Conservation (phyloP, 805 yeast genomes). For the Kurtzmaniella fragi region DNA sequence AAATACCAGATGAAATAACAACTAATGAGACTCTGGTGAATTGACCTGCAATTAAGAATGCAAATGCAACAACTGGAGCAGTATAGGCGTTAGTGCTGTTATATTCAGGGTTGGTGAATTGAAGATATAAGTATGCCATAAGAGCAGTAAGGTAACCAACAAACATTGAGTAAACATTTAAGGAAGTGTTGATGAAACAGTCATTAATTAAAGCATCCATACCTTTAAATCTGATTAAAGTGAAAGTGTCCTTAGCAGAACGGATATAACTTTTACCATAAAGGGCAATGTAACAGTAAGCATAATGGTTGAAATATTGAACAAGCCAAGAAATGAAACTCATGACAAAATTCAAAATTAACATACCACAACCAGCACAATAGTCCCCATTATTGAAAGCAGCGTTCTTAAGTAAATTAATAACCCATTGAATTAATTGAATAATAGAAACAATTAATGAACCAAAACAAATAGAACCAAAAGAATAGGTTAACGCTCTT, state of each 20-base stretch:
- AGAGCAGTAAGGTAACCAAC: slow-evolving; percentile 60
- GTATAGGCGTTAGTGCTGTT: slow-evolving; percentile 54
- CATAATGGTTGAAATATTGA: slow-evolving; percentile 84
- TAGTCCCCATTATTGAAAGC: slow-evolving; percentile 48
- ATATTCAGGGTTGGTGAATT: slow-evolving; percentile 63
- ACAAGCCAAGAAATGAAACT: slow-evolving; percentile 74
- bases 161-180: slow-evolving; percentile 70
- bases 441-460: slow-evolving; percentile 67
- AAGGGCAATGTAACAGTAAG: slow-evolving; percentile 80
- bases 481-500: slow-evolving; percentile 78
- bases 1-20: slow-evolving; percentile 74
- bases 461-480: slow-evolving; percentile 89
- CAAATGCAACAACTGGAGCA: slow-evolving; percentile 71
- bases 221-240: slow-evolving; percentile 72
- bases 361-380: slow-evolving; percentile 47
- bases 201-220: slow-evolving; percentile 82
- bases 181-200: slow-evolving; percentile 71
- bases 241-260: slow-evolving; percentile 81
- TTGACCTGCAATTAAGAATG: slow-evolving; percentile 70
- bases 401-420: slow-evolving; percentile 48
- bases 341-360: slow-evolving; percentile 55
- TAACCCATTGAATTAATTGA: slow-evolving; percentile 56
- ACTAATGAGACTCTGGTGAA: slow-evolving; percentile 67
- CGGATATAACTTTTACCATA: slow-evolving; percentile 75
- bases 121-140: slow-evolving; percentile 60